Conservation (phyloP, 805 yeast genomes). For the Ogataea dorogensis region DNA sequence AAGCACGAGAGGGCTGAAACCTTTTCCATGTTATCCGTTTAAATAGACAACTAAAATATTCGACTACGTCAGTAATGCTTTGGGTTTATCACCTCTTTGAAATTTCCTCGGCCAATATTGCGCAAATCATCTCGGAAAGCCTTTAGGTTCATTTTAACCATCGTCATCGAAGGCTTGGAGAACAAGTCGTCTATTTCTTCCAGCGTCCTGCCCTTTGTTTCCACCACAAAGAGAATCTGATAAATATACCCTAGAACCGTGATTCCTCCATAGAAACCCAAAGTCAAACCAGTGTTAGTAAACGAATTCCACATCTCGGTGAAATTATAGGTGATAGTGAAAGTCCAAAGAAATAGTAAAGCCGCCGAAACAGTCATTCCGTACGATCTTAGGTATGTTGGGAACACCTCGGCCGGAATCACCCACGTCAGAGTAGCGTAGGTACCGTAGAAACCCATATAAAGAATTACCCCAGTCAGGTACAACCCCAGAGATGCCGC, state of each 20-base stretch:
- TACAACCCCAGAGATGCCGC: slow-evolving; percentile 58
- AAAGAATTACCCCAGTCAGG: slow-evolving; percentile 59
- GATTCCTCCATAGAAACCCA: slow-evolving; percentile 69
- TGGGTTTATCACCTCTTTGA: slow-evolving; percentile 6
- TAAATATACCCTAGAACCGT: slow-evolving; percentile 55
- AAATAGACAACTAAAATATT: neutral
- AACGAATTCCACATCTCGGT: slow-evolving; percentile 52
- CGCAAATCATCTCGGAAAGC: slow-evolving; percentile 19
- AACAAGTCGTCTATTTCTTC: slow-evolving; percentile 71
- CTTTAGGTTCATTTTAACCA: slow-evolving; percentile 36
- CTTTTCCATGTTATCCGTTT: slow-evolving; percentile 6
- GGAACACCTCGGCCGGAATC: slow-evolving; percentile 62
- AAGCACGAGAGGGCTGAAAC: slow-evolving; percentile 3
- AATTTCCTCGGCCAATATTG: slow-evolving; percentile 21
- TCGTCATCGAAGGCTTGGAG: slow-evolving; percentile 42
- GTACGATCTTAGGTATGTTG: slow-evolving; percentile 54
- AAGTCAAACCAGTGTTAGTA: slow-evolving; percentile 59
- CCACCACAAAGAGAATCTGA: slow-evolving; percentile 62
- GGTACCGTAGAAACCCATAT: slow-evolving; percentile 65
- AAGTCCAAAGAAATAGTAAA: slow-evolving; percentile 58
- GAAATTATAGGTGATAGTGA: slow-evolving; percentile 64
- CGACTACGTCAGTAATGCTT: neutral
- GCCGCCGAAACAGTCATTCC: slow-evolving; percentile 67
- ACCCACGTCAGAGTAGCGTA: slow-evolving; percentile 71
- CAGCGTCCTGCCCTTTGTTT: slow-evolving; percentile 67